Conservation (phyloP, 352 stramenopile species). For the Pythium plurisporium region DNA sequence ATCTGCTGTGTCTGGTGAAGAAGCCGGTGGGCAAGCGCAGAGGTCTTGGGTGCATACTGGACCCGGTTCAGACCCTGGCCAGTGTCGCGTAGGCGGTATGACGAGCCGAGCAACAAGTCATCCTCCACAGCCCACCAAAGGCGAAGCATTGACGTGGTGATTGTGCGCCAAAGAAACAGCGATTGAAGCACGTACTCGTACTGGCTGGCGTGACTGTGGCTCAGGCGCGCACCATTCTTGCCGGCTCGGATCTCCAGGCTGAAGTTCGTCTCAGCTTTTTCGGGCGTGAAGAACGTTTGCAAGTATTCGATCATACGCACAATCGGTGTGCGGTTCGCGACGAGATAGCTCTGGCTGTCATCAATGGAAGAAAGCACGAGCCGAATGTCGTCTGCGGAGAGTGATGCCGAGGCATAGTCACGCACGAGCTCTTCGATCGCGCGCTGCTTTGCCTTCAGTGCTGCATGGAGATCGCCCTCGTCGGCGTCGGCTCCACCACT, state of each 20-base stretch:
- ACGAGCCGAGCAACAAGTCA: conserved; percentile 81
- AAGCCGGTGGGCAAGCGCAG: too few relatives aligned
- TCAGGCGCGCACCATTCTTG: conserved; percentile 91
- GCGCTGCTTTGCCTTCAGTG: conserved; percentile 88
- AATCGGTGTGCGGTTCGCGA: conserved; percentile 96
- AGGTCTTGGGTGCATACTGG: conserved; percentile 91
- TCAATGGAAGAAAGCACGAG: conserved; percentile 94
- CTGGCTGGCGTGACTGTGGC: conserved; percentile 93
- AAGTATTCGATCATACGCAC: conserved; percentile 94
- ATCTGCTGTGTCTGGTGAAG: conserved; percentile 76
- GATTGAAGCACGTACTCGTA: conserved; percentile 96
- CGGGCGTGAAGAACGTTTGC: too few relatives aligned
- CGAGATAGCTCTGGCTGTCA: conserved; percentile 96
- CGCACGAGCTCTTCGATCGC: conserved; percentile 60
- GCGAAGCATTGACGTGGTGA: conserved; percentile 96
- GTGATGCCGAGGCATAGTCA: conserved; percentile 14
- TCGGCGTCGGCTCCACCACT: conserved; percentile 47
- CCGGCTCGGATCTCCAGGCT: conserved; percentile 86
- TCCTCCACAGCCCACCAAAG: conserved; percentile 95
- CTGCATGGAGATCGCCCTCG: conserved; percentile 74
- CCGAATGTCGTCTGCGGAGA: conserved; percentile 91
- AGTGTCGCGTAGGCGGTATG: conserved; percentile 92
- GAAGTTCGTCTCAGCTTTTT: too few relatives aligned
- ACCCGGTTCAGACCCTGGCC: conserved; percentile 94
- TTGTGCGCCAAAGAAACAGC: conserved; percentile 95